phyloP scores from a whole-genome alignment of 225 moss, liverwort and hornwort genomes.

The Anthoceros angustus region DNA sequence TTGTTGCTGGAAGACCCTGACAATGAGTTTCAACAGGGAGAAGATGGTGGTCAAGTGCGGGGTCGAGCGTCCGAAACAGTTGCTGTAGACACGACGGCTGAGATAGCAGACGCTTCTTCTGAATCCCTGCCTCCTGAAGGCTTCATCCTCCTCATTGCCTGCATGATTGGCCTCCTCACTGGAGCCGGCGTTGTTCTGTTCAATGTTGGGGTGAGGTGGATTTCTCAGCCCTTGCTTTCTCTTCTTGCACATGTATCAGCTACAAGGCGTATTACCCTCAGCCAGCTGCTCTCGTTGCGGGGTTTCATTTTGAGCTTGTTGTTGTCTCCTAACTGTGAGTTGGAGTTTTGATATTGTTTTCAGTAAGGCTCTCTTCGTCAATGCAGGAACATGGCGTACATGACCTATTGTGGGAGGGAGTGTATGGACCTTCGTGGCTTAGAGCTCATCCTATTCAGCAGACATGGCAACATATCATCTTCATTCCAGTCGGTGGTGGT shows the following conservation, averaged over 20 bases:
- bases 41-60: too few relatives aligned
- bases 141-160: conserved; percentile 75
- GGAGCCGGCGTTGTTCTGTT: conserved; percentile 79
- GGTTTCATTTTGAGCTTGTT: neutral
- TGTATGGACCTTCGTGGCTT: neutral
- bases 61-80: too few relatives aligned
- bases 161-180: conserved; percentile 75
- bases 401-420: neutral
- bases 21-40: too few relatives aligned
- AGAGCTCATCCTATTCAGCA: neutral
- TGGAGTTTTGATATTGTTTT: neutral
- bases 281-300: neutral
- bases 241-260: too few relatives aligned
- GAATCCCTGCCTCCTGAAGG: conserved; percentile 91
- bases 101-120: neutral
- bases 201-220: conserved; percentile 57
- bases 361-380: neutral
- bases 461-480: neutral
- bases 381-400: neutral
- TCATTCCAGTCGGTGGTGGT: neutral
- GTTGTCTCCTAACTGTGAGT: neutral
- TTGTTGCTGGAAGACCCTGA: too few relatives aligned
- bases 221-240: neutral
- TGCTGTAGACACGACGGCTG: too few relatives aligned
- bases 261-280: too few relatives aligned